Evolutionary conservation across 176 grass and related monocot species (phyloP), one percentile per base, ranked within the genome.

Genomic region (Tillandsia fasciculata): DNA sequence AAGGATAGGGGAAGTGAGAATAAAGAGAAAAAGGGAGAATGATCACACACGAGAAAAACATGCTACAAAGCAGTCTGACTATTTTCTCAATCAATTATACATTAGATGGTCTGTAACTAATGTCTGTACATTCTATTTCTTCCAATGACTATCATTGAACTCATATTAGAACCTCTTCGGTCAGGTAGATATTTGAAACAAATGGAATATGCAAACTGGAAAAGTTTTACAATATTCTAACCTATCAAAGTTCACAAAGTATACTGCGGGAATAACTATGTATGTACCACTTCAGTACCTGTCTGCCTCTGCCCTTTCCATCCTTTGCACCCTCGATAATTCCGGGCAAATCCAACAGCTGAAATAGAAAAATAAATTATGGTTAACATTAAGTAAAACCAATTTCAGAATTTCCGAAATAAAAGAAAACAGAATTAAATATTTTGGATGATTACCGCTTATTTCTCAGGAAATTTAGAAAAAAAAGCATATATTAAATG

Each of bases 241-340:
- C 10, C 22, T 18, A 61, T 8, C 22, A 15, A 61, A 61, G 2
- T 61, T n/a, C 56, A 61, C n/a, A 61, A 61, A n/a, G 22, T 17
- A 15, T 61, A 61, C 56, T 18, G 22, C 10, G 56, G 8, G 10
- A 61, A 9, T n/a, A 48, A 53, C 49, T n/a, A 58, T 70, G 27
- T 56, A 67, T 8, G 50, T 6, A 13, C 48, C 52, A 20, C 20
- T 49, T 80, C 49, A 70, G 58, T 86, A 99, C 94, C 94, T 99
- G 94, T 79, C 94, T 99, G 57, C 94, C 94, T 99, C 94, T 87
- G 73, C 94, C 94, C 76, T 99, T 99, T 70, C 94, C 94, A 82
- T 99, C 94, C 81, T 99, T 99, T 72, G 94, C 94, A 77, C 94
- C 94, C 86, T 99, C 94, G 76, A 99, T 99, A 52, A 99, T 99